These are phyloP conservation scores for Verticillium zaregamsianum DNA, from an alignment of 2,329 filamentous ascomycete species.

Conservation along the genomic window DNA sequence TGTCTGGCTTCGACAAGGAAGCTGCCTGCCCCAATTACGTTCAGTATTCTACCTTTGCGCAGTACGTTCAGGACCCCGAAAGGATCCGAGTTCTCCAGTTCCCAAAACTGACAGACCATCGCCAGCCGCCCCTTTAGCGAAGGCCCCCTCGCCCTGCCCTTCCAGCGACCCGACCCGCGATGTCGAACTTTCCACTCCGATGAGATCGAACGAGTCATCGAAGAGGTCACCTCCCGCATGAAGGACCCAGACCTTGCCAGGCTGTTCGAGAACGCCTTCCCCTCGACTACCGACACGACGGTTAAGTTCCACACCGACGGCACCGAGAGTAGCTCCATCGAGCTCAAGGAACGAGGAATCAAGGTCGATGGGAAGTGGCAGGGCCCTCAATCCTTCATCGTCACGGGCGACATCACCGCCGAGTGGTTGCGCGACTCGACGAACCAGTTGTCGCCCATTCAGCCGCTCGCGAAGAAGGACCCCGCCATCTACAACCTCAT, in stretches of 20 bases:
- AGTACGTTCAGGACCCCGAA: conserved; percentile 25
- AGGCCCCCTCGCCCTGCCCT: conserved; percentile 76
- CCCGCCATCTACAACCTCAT: conserved; percentile 74
- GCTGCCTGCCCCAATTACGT: conserved; percentile 37
- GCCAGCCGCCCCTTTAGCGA: conserved; percentile 71
- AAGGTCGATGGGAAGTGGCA: conserved; percentile 65
- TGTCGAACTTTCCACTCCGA: conserved; percentile 90
- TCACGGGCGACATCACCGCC: conserved; percentile 88
- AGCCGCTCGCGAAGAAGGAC: conserved; percentile 78
- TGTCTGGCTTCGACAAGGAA: conserved; percentile 13
- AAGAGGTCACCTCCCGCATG: conserved; percentile 74
- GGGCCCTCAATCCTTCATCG: conserved; percentile 86
- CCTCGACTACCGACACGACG: conserved; percentile 86
- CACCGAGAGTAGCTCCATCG: conserved; percentile 25
- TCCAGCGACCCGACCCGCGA: conserved; percentile 72
- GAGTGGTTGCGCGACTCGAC: conserved; percentile 92
- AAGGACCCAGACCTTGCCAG: conserved; percentile 83
- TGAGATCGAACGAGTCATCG: conserved; percentile 82
- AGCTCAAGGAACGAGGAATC: conserved; percentile 18
- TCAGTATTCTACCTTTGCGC: conserved; percentile 30
- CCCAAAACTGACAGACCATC: conserved; percentile 2
- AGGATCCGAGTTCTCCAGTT: background rate
- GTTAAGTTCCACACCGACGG: conserved; percentile 80
- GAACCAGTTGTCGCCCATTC: conserved; percentile 90
- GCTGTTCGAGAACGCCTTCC: conserved; percentile 92